phyloP scores from a whole-genome alignment of 2,329 filamentous ascomycete genomes.

The Scedosporium minutisporum region DNA sequence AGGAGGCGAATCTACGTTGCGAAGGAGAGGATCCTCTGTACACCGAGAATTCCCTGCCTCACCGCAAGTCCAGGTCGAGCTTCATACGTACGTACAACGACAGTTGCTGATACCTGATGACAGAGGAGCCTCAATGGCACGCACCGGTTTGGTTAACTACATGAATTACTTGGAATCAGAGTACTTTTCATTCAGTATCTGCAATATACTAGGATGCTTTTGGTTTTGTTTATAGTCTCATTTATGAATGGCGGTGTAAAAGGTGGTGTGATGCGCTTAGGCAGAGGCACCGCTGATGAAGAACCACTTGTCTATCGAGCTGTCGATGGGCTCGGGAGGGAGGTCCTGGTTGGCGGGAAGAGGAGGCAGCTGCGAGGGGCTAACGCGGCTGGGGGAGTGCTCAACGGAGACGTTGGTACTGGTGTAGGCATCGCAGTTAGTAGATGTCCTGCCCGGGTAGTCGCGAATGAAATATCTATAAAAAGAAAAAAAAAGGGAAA shows the following conservation, averaged over 20 bases:
- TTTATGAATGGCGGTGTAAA: neutral
- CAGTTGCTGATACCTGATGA: too few relatives aligned
- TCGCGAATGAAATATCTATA: too few relatives aligned
- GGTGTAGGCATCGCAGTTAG: slow-evolving; percentile 18
- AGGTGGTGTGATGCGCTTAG: slow-evolving; percentile 31
- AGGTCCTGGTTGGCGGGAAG: slow-evolving; percentile 76
- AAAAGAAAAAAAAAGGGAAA: slow-evolving; percentile 3
- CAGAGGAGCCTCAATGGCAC: too few relatives aligned
- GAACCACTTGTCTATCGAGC: slow-evolving; percentile 99
- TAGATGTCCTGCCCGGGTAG: neutral
- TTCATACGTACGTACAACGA: too few relatives aligned
- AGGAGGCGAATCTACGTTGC: too few relatives aligned
- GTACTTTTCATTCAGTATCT: too few relatives aligned
- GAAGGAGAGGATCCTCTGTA: too few relatives aligned
- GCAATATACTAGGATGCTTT: neutral
- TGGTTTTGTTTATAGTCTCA: neutral
- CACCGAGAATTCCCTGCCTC: too few relatives aligned
- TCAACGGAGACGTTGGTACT: slow-evolving; percentile 74
- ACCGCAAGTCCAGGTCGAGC: too few relatives aligned
- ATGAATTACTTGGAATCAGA: too few relatives aligned
- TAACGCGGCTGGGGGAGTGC: slow-evolving; percentile 64
- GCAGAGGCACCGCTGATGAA: slow-evolving; percentile 96
- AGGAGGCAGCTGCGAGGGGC: slow-evolving; percentile 59
- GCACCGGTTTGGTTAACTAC: too few relatives aligned
- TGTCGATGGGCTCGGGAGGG: slow-evolving; percentile 78